Conservation (phyloP, 2,329 filamentous ascomycete genomes). For the Salinomyces thailandicus region DNA sequence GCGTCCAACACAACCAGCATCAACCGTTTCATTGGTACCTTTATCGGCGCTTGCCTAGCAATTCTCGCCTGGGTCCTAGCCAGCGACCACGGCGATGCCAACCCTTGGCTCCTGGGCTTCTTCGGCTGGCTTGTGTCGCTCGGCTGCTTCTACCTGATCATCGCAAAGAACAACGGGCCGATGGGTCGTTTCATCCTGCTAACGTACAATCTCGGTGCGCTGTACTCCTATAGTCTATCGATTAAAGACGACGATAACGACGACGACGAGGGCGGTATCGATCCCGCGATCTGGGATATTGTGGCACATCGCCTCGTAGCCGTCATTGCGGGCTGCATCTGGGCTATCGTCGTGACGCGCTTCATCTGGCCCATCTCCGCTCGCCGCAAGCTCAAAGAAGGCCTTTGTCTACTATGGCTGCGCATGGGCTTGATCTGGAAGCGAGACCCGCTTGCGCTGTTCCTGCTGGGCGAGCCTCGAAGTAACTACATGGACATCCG, state of each 20-base stretch:
- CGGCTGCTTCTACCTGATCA: slow-evolving; percentile 80
- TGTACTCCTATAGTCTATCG: slow-evolving; percentile 87
- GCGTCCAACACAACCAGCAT: slow-evolving; percentile 88
- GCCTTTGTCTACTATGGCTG: slow-evolving; percentile 80
- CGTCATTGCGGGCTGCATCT: slow-evolving; percentile 76
- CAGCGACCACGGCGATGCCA: slow-evolving; percentile 43
- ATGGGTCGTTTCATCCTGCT: slow-evolving; percentile 89
- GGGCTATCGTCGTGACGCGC: slow-evolving; percentile 83
- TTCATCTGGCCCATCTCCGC: slow-evolving; percentile 91
- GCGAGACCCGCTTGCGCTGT: slow-evolving; percentile 69
- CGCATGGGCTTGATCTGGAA: slow-evolving; percentile 96
- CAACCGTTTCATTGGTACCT: slow-evolving; percentile 76
- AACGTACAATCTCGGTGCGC: slow-evolving; percentile 87
- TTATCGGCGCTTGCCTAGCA: slow-evolving; percentile 67
- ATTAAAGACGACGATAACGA: slow-evolving; percentile 71
- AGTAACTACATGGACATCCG: slow-evolving; percentile 68
- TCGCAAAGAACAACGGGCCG: slow-evolving; percentile 72
- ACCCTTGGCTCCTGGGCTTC: slow-evolving; percentile 61
- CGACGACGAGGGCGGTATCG: slow-evolving; percentile 70
- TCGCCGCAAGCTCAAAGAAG: slow-evolving; percentile 76
- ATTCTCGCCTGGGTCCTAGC: slow-evolving; percentile 68
- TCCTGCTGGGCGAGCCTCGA: slow-evolving; percentile 36
- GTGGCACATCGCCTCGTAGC: slow-evolving; percentile 77
- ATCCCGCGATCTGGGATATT: slow-evolving; percentile 80
- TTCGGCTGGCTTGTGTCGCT: slow-evolving; percentile 72